These are phyloP conservation scores for Flaveria brownii DNA, from an alignment of 129 eudicot genomes.

Conservation along the genomic window DNA sequence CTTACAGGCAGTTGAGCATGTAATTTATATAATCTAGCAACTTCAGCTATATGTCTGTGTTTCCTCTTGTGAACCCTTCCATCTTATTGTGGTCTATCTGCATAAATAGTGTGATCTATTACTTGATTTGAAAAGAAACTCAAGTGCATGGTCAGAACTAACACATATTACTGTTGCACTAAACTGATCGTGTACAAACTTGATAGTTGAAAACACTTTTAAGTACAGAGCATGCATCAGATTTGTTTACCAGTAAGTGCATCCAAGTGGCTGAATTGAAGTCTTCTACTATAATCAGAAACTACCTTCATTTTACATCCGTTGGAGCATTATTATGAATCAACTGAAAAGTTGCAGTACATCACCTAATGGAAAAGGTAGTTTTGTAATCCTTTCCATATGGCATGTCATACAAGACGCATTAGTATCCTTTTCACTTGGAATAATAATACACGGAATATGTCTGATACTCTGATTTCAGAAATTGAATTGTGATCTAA, in stretches of 20 bases:
- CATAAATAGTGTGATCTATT: too few species aligned
- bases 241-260: background rate
- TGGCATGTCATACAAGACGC: background rate
- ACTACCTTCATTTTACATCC: background rate
- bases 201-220: too few species aligned
- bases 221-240: background rate
- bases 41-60: too few species aligned
- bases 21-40: too few species aligned
- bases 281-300: background rate
- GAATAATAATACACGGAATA: too few species aligned
- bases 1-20: background rate
- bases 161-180: background rate
- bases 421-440: too few species aligned
- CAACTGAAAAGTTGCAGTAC: background rate
- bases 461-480: too few species aligned
- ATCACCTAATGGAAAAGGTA: background rate
- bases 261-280: too few species aligned
- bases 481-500: too few species aligned
- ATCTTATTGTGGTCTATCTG: too few species aligned
- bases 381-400: background rate
- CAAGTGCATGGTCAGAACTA: background rate
- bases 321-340: background rate
- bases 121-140: too few species aligned
- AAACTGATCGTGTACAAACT: background rate
- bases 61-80: too few species aligned